phyloP scores from a whole-genome alignment of 2,329 filamentous ascomycete species.

The Phaeomoniella chlamydospora region DNA sequence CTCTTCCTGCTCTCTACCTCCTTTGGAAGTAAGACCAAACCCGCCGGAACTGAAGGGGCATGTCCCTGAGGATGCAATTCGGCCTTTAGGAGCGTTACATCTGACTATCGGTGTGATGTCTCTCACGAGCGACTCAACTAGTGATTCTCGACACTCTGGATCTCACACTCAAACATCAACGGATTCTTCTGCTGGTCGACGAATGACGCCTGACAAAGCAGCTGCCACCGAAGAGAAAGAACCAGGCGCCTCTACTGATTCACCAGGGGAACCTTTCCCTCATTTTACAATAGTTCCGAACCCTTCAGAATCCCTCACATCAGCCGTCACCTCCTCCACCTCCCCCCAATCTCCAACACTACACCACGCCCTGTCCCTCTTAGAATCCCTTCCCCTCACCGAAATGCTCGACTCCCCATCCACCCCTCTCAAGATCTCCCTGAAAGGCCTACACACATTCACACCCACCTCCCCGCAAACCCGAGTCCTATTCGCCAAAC shows the following conservation, averaged over 20 bases:
- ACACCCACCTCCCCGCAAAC: conserved; percentile 4
- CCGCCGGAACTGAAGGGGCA: conserved; percentile 12
- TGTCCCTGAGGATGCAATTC: conserved; percentile 52
- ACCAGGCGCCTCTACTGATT: conserved; percentile 4
- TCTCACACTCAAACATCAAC: conserved; percentile 30
- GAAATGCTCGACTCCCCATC: neutral
- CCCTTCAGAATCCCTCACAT: too few species aligned
- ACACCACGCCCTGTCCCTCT: neutral
- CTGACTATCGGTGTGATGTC: conserved; percentile 80
- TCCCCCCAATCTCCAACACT: too few species aligned
- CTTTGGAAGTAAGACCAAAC: neutral
- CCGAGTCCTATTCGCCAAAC: conserved; percentile 15
- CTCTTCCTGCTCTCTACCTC: too few species aligned
- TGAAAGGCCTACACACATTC: conserved; percentile 9
- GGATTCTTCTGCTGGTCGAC: conserved; percentile 27
- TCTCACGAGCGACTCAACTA: conserved; percentile 39
- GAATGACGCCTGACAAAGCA: conserved; percentile 24
- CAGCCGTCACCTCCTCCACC: too few species aligned
- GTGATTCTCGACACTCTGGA: too few species aligned
- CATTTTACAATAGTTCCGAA: too few species aligned
- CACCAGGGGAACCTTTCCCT: neutral
- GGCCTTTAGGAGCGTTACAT: conserved; percentile 69
- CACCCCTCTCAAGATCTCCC: conserved; percentile 6
- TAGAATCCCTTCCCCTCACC: neutral
- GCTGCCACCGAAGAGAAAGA: too few species aligned